Evolutionary conservation across 2,329 filamentous ascomycete species (phyloP).

Genomic region (Sporothrix brunneoviolacea): DNA sequence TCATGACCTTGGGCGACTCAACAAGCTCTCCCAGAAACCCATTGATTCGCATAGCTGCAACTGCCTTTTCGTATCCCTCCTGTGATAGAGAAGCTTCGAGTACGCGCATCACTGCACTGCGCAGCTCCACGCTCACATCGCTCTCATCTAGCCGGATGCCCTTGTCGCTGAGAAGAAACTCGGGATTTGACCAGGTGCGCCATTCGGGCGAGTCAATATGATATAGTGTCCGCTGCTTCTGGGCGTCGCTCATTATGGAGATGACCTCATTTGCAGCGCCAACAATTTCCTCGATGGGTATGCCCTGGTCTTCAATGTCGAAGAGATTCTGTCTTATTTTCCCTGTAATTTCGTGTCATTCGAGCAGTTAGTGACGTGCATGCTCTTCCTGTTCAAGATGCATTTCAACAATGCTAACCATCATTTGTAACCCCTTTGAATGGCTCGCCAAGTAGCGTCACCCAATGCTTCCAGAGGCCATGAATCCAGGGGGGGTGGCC

Average conservation of each 20-base stretch:
- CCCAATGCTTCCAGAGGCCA: conserved; percentile 53
- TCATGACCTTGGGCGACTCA: conserved; percentile 55
- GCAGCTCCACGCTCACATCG: conserved; percentile 29
- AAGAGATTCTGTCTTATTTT: neutral
- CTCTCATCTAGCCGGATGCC: conserved; percentile 64
- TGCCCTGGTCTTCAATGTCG: conserved; percentile 52
- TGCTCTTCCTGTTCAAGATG: too few relatives aligned
- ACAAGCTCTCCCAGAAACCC: conserved; percentile 67
- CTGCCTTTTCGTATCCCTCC: conserved; percentile 64
- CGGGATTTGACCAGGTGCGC: conserved; percentile 66
- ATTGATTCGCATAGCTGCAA: conserved; percentile 66
- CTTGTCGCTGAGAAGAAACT: conserved; percentile 63
- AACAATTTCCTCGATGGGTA: conserved; percentile 53
- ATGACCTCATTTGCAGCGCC: conserved; percentile 41
- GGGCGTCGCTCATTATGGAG: conserved; percentile 38
- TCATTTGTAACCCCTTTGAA: conserved; percentile 65
- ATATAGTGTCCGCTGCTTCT: conserved; percentile 44
- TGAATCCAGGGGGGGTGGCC: conserved; percentile 62
- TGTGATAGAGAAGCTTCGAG: conserved; percentile 55
- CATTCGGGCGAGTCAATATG: conserved; percentile 65
- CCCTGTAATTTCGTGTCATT: too few relatives aligned
- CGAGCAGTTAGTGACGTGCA: too few relatives aligned
- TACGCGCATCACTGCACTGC: conserved; percentile 46
- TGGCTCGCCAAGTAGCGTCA: conserved; percentile 54
- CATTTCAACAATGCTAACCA: too few relatives aligned